A percentile compares a stretch with the other conserved stretches of the same genome.
Evolutionary conservation across 2,329 filamentous ascomycete genomes (phyloP).

Genomic region (Ophiostoma novo-ulmi): DNA sequence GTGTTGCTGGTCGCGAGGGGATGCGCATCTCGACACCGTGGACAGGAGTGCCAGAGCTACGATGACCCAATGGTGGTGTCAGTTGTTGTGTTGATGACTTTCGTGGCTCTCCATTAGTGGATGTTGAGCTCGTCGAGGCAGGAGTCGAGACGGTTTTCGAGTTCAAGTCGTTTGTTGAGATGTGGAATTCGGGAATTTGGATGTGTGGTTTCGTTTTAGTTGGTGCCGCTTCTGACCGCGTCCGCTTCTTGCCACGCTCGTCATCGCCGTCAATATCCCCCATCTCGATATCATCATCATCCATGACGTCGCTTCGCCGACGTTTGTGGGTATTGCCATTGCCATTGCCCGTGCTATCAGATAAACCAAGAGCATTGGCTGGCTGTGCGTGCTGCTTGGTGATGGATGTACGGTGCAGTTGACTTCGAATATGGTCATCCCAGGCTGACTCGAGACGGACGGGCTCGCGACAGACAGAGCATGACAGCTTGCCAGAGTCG

Average conservation of each 20-base stretch:
- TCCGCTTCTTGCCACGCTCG: slow-evolving; percentile 25
- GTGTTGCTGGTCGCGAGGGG: slow-evolving; percentile 59
- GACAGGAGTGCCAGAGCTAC: slow-evolving; percentile 48
- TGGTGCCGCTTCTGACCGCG: slow-evolving; percentile 29
- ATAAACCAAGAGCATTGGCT: background rate
- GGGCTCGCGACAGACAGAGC: slow-evolving; percentile 59
- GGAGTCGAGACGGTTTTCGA: background rate
- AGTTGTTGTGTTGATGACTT: slow-evolving; percentile 24
- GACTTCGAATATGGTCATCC: slow-evolving; percentile 55
- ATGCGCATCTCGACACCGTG: slow-evolving; percentile 58
- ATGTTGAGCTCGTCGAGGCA: background rate
- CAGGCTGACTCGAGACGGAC: slow-evolving; percentile 63
- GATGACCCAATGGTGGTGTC: slow-evolving; percentile 43
- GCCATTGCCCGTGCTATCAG: background rate
- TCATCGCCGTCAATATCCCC: slow-evolving; percentile 26
- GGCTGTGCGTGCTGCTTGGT: background rate
- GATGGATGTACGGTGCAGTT: slow-evolving; percentile 38
- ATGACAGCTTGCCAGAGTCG: slow-evolving; percentile 55
- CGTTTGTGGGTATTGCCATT: slow-evolving; percentile 18
- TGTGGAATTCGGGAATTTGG: background rate
- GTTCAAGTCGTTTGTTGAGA: background rate
- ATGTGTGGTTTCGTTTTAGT: background rate
- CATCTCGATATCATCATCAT: slow-evolving; percentile 25
- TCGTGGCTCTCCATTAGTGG: slow-evolving; percentile 15
- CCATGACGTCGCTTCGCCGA: slow-evolving; percentile 28